Conservation (phyloP, 345 rosid genomes). For the Carallia pectinifolia region DNA sequence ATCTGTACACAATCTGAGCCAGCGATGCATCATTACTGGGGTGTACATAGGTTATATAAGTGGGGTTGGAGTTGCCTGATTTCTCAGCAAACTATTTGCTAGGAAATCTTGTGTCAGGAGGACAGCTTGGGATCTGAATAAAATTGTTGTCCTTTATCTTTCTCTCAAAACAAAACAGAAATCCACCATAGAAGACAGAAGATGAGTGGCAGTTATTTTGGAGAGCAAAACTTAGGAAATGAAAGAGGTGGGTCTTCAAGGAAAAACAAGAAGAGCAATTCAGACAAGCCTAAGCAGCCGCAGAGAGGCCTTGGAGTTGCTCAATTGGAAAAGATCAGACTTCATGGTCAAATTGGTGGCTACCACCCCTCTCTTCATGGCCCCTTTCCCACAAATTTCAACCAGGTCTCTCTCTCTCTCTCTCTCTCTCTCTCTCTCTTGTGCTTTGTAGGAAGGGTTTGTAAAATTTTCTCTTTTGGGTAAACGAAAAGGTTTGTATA, state of each 20-base stretch:
- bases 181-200: constrained; percentile 12
- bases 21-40: constrained; percentile 79
- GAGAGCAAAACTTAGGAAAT: constrained; percentile 58
- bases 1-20: constrained; percentile 84
- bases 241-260: constrained; percentile 55
- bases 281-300: constrained; percentile 88
- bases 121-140: constrained; percentile 26
- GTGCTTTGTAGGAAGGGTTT: no score
- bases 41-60: constrained; percentile 42
- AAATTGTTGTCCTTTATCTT: not conserved
- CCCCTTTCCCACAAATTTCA: constrained; percentile 43
- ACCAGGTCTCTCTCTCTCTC: constrained; percentile 45
- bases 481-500: no score
- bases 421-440: no score
- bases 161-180: not conserved
- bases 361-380: constrained; percentile 43
- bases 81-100: constrained; percentile 20
- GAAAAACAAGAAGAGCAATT: constrained; percentile 63
- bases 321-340: constrained; percentile 86
- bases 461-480: no score
- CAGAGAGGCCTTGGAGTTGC: constrained; percentile 99
- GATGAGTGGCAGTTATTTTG: constrained; percentile 76
- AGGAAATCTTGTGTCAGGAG: not conserved
- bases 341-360: constrained; percentile 52
- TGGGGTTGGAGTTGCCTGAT: constrained; percentile 47